Conservation (phyloP, 345 rosid species). For the Salix caprea region DNA sequence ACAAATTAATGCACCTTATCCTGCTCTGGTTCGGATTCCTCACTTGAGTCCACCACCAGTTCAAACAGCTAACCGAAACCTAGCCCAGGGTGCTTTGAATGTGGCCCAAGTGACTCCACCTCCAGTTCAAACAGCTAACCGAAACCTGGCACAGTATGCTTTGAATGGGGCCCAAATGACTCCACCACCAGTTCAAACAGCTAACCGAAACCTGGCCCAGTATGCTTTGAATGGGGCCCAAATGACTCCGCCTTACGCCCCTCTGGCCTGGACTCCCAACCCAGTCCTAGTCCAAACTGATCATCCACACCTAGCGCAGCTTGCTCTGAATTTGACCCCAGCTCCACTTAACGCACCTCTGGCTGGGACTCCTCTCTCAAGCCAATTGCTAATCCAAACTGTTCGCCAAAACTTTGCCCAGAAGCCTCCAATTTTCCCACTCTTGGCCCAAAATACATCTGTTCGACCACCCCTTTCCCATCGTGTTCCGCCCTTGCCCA, state of each 20-base stretch:
- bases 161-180: too few relatives aligned
- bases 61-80: background rate
- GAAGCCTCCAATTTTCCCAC: background rate
- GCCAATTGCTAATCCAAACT: background rate
- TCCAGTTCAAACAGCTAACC: background rate
- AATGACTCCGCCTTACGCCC: too few relatives aligned
- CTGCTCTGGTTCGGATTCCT: background rate
- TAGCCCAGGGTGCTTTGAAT: background rate
- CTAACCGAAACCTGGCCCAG: background rate
- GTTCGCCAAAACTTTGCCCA: background rate
- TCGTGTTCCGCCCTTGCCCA: background rate
- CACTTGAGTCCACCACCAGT: background rate
- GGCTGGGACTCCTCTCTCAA: background rate
- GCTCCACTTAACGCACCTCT: too few relatives aligned
- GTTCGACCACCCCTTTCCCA: background rate
- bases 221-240: background rate
- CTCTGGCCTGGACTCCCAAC: background rate
- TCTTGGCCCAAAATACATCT: background rate
- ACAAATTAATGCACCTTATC: background rate
- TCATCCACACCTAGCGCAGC: background rate
- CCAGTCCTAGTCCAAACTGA: background rate
- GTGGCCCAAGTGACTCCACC: too few relatives aligned
- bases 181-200: background rate
- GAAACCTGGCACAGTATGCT: background rate
- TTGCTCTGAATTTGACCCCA: background rate